Evolutionary conservation across 768 basidiomycete species (phyloP).

Genomic region (Leccinum fibrillosum): DNA sequence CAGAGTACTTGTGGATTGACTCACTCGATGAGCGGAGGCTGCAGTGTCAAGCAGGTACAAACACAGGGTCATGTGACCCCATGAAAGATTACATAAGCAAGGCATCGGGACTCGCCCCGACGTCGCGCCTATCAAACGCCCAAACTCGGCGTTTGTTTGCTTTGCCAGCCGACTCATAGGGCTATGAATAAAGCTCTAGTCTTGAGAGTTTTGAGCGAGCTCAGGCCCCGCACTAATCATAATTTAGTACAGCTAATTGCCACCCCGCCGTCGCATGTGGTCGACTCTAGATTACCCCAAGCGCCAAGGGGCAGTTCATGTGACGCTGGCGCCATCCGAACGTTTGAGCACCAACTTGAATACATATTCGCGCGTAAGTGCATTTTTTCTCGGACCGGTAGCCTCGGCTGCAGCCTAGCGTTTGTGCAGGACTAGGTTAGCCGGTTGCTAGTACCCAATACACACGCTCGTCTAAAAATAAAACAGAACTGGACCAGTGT

Average conservation of each 20-base stretch:
- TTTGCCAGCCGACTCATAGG: no score
- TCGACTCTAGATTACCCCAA: not conserved
- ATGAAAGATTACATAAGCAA: no score
- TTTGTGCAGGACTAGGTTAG: no score
- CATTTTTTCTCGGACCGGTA: no score
- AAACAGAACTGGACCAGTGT: no score
- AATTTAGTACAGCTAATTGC: not conserved
- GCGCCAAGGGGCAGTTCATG: not conserved
- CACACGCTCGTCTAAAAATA: no score
- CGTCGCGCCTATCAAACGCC: no score
- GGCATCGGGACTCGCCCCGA: no score
- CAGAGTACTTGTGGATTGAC: not conserved
- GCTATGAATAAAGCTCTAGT: not conserved
- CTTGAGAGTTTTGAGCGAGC: not conserved
- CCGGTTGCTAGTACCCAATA: no score
- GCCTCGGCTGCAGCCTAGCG: no score
- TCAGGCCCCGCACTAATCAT: not conserved
- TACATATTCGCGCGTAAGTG: slow-evolving; percentile 8
- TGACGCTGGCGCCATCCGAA: not conserved
- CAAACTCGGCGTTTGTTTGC: no score
- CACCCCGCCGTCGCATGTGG: not conserved
- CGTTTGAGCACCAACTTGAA: not conserved
- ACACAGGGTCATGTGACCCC: not conserved
- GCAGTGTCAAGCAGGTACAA: slow-evolving; percentile 20
- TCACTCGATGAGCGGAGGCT: slow-evolving; percentile 3